Conservation (phyloP, 495 filamentous ascomycete species). For the Chaetomium cochliodes region DNA sequence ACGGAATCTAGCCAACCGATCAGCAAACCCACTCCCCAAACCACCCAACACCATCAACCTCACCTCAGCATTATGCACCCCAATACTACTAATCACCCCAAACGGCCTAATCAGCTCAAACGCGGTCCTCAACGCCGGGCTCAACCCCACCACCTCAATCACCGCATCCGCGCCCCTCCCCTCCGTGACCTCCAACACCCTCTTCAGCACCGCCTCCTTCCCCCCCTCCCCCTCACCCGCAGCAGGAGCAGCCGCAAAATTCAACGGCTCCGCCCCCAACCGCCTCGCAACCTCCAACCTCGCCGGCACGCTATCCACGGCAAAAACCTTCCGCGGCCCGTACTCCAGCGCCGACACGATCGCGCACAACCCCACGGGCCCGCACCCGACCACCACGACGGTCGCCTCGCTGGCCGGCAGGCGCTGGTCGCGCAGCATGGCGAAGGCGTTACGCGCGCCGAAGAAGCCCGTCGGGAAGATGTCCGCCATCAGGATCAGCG, state of each 20-base stretch:
- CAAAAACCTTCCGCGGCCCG: conserved; percentile 76
- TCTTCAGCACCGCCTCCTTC: conserved; percentile 62
- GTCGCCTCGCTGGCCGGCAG: conserved; percentile 65
- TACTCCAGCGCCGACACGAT: conserved; percentile 79
- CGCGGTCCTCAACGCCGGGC: conserved; percentile 74
- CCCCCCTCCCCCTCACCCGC: conserved; percentile 49
- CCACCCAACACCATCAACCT: conserved; percentile 9
- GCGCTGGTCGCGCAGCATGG: conserved; percentile 51
- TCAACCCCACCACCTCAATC: conserved; percentile 88
- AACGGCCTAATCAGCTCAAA: conserved; percentile 87
- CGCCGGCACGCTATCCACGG: conserved; percentile 78
- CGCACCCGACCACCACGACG: conserved; percentile 84
- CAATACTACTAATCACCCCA: conserved; percentile 83
- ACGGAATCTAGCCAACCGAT: conserved; percentile 64
- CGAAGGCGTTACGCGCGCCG: conserved; percentile 81
- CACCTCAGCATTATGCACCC: conserved; percentile 88
- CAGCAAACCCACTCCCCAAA: conserved; percentile 13
- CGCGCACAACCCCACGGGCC: conserved; percentile 85
- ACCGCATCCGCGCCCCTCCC: conserved; percentile 88
- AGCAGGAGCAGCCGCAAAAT: too few relatives aligned
- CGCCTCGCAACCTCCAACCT: conserved; percentile 72
- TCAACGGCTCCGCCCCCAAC: conserved; percentile 83
- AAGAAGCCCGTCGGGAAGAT: conserved; percentile 89
- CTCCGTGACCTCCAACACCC: conserved; percentile 73
- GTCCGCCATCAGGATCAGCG: conserved; percentile 85